Base-by-base conservation (phyloP, 805 yeast genomes). In the Starmerella etchellsii region DNA sequence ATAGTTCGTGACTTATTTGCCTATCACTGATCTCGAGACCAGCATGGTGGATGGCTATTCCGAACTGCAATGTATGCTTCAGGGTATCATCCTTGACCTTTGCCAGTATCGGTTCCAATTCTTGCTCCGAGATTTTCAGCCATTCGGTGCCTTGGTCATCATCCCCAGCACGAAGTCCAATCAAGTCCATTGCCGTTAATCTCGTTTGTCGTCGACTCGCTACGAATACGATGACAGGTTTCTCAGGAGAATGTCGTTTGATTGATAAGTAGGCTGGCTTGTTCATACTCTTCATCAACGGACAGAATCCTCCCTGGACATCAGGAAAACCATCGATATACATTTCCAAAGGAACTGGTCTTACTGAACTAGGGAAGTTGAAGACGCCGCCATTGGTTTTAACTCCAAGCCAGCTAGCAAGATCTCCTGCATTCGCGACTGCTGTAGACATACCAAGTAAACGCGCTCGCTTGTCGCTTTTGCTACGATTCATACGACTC, bases 11-110 rank as follows among this genome's bases (percentile, higher is more conserved):
- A 0, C 91, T 78, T 32, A 82, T 55, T 52, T 83, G 83, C 54
- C 99, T 71, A 54, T 87, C 97, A 0, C 84, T 64, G 48, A 97
- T 68, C 24, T 81, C 64, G 85, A 91, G 77, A 53, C 99, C 99
- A 0, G 99, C 99, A 64, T 91, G 97, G 59, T 91, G 99, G 4
- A 81, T 71, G 39, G 96, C 97, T 59, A 88, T 81, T 31, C 91
- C 91, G 56, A 79, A 79, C 51, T 80, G 88, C 45, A 80, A 62
- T 0, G 85, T 69, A 33, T 85, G 63, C 48, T 71, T 70, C 39
- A 85, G 66, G 2, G 95, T 82, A 25, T 84, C 95, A 59, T 85
- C 96, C 44, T 80, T 77, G 11, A 84, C 91, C 37, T 62, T 63
- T 1, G 58, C 54, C 34, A 78, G 53, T 16, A 70, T 59, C 4